Conservation (phyloP, 2,329 filamentous ascomycete genomes). For the Curvularia lunata region DNA sequence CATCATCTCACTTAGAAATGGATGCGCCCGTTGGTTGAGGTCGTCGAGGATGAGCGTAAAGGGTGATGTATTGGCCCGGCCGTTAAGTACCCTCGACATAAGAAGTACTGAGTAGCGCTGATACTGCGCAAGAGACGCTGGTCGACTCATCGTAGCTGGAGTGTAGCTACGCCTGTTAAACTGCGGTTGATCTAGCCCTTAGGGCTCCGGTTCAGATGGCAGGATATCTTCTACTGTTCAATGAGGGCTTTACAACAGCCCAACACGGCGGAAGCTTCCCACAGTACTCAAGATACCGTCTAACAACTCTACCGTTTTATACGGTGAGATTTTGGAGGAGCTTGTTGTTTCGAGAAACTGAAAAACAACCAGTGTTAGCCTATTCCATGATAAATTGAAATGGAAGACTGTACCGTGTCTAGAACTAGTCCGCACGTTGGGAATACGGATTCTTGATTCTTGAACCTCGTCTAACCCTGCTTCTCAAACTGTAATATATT, state of each 20-base stretch:
- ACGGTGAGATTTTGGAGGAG: constrained; percentile 9
- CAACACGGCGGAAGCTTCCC: not conserved
- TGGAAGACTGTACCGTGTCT: constrained; percentile 11
- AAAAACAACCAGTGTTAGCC: constrained; percentile 17
- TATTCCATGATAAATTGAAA: constrained; percentile 15
- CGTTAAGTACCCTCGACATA: constrained; percentile 79
- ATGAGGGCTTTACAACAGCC: not conserved
- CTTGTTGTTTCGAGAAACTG: constrained; percentile 11
- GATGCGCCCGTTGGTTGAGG: constrained; percentile 78
- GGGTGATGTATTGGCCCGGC: constrained; percentile 80
- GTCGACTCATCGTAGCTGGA: constrained; percentile 28
- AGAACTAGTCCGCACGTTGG: not conserved
- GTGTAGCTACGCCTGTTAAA: constrained; percentile 15
- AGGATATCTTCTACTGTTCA: not conserved
- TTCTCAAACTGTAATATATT: not conserved
- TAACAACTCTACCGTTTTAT: constrained; percentile 8
- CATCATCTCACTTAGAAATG: constrained; percentile 75
- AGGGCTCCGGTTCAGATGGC: constrained; percentile 15
- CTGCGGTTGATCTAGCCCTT: constrained; percentile 26
- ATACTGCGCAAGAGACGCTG: constrained; percentile 59
- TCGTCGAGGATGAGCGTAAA: constrained; percentile 86
- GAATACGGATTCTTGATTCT: not conserved
- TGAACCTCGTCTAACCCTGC: not conserved
- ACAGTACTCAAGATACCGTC: constrained; percentile 17
- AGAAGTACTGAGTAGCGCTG: constrained; percentile 84